A percentile compares a stretch with the other conserved stretches of the same genome.
Evolutionary conservation across 169 alveolate genomes (phyloP).

Genomic region (Plasmodium coatneyi): DNA sequence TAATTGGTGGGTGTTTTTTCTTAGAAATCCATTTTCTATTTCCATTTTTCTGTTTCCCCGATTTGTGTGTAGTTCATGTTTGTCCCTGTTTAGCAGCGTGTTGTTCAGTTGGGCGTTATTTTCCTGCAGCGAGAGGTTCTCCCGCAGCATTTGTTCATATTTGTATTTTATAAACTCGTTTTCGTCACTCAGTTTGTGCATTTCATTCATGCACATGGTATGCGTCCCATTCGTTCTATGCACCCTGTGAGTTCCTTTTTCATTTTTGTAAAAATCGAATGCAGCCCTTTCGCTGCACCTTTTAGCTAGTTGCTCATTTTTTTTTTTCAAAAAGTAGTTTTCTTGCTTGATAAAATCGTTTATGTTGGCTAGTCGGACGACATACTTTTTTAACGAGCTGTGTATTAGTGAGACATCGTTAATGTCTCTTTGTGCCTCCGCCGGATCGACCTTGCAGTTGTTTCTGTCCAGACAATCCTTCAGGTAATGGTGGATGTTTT

Average conservation of each 20-base stretch:
- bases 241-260: conserved; percentile 3
- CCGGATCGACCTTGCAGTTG: background rate
- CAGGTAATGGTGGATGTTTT: conserved; percentile 45
- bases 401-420: conserved; percentile 29
- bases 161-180: conserved; percentile 61
- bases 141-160: conserved; percentile 41
- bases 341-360: conserved; percentile 57
- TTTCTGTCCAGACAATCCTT: conserved; percentile 17
- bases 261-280: background rate
- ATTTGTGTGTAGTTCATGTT: background rate
- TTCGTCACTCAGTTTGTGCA: conserved; percentile 45
- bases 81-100: conserved; percentile 17
- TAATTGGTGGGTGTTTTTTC: background rate
- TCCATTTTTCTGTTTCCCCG: background rate
- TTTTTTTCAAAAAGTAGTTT: conserved; percentile 43
- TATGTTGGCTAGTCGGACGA: conserved; percentile 26
- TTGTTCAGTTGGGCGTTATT: conserved; percentile 23
- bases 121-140: conserved; percentile 31
- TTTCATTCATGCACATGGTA: conserved; percentile 14
- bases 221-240: background rate
- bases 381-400: conserved; percentile 40
- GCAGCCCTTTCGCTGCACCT: background rate
- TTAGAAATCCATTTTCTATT: background rate
- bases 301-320: conserved; percentile 50
- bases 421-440: background rate